Evolutionary conservation across 257 asterid species (phyloP).

Genomic region (Petrea volubilis): DNA sequence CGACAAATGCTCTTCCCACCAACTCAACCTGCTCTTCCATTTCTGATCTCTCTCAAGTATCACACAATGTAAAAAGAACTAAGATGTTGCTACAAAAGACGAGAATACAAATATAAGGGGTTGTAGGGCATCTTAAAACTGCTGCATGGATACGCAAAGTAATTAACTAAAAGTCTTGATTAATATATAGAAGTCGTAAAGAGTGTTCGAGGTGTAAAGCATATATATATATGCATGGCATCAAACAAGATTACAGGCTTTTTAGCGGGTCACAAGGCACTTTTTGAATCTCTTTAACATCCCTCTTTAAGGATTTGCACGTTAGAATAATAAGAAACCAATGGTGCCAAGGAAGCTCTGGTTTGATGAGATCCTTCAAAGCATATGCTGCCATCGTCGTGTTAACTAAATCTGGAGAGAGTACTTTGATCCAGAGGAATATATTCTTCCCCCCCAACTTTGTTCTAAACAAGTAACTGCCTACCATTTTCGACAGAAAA

Average conservation of each 20-base stretch:
- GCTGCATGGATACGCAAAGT: slow-evolving; percentile 54
- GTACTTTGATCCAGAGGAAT: not conserved
- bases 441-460: slow-evolving; percentile 12
- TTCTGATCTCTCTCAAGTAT: not conserved
- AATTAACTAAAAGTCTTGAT: not conserved
- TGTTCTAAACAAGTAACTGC: too few species aligned
- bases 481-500: too few species aligned
- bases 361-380: not conserved
- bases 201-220: not conserved
- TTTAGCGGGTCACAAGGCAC: slow-evolving; percentile 16
- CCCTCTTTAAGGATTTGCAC: not conserved
- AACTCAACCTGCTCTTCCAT: slow-evolving; percentile 49
- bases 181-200: not conserved
- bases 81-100: not conserved
- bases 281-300: not conserved
- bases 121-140: slow-evolving; percentile 33
- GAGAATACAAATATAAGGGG: not conserved
- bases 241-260: slow-evolving; percentile 21
- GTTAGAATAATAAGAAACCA: not conserved
- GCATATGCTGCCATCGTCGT: not conserved
- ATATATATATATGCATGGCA: slow-evolving; percentile 5
- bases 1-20: slow-evolving; percentile 56
- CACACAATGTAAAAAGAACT: not conserved
- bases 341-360: not conserved
- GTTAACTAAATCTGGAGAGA: too few species aligned